These are phyloP conservation scores for Colletotrichum eleusines DNA, from an alignment of 2,329 filamentous ascomycete species.

Conservation along the genomic window DNA sequence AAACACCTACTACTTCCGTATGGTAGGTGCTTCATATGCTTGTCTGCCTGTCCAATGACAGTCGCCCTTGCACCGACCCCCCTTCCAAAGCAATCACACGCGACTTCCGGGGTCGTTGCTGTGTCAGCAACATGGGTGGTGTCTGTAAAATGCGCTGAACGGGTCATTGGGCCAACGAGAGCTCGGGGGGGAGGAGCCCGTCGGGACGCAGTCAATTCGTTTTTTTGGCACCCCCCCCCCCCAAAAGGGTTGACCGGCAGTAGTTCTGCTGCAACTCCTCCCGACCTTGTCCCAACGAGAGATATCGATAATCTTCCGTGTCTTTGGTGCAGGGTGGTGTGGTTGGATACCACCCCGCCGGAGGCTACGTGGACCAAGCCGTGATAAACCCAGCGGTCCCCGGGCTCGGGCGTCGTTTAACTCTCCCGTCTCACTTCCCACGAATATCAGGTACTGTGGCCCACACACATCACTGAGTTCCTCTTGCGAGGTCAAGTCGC, in stretches of 20 bases:
- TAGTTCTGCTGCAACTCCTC: constrained; percentile 18
- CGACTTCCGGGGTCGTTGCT: constrained; percentile 11
- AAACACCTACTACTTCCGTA: constrained; percentile 1
- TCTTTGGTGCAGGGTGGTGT: constrained; percentile 7
- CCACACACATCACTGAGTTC: background rate
- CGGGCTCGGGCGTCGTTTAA: background rate
- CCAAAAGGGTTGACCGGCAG: constrained; percentile 21
- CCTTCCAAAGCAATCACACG: background rate
- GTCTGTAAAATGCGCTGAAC: background rate
- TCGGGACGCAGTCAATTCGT: background rate
- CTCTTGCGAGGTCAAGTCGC: constrained; percentile 10
- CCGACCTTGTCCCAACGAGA: constrained; percentile 8
- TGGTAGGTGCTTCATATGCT: constrained; percentile 1
- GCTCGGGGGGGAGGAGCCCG: constrained; percentile 2
- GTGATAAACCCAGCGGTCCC: constrained; percentile 33
- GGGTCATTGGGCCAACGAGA: constrained; percentile 17
- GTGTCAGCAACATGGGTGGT: constrained; percentile 18
- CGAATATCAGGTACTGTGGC: constrained; percentile 15
- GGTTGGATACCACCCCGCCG: constrained; percentile 16
- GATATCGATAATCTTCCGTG: constrained; percentile 1
- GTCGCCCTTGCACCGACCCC: background rate
- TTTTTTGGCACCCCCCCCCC: constrained; percentile 1
- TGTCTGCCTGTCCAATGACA: constrained; percentile 8
- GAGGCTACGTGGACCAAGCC: constrained; percentile 2
- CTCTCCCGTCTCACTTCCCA: background rate